A percentile compares a stretch with the other conserved stretches of the same genome.
Conservation (phyloP, 768 basidiomycete species). For the Boletellus ananiceps region DNA sequence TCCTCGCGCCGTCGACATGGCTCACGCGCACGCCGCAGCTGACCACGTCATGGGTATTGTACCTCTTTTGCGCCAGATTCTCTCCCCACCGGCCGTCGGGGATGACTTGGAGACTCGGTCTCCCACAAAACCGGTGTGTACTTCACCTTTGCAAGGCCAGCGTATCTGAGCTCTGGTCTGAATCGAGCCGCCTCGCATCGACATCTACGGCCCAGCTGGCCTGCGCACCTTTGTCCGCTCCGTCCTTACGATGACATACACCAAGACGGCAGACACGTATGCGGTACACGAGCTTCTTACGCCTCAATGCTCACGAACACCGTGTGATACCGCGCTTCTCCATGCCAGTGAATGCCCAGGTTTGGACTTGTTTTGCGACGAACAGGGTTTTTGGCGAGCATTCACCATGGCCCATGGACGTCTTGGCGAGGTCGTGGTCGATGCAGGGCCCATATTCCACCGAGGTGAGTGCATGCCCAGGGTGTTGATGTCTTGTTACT, state of each 20-base stretch:
- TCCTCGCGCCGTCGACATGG: background rate
- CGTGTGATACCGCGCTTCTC: slow-evolving; percentile 45
- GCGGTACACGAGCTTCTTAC: slow-evolving; percentile 75
- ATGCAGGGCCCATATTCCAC: slow-evolving; percentile 74
- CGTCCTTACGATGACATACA: slow-evolving; percentile 63
- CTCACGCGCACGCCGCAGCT: slow-evolving; percentile 33
- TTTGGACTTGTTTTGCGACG: slow-evolving; percentile 47
- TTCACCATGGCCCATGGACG: slow-evolving; percentile 39
- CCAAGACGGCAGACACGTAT: slow-evolving; percentile 56
- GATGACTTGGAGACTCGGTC: slow-evolving; percentile 5
- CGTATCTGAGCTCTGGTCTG: background rate
- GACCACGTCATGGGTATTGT: slow-evolving; percentile 76
- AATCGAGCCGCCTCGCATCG: slow-evolving; percentile 44
- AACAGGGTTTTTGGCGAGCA: slow-evolving; percentile 64
- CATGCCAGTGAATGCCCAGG: slow-evolving; percentile 66
- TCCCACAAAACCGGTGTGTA: slow-evolving; percentile 12
- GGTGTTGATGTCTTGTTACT: background rate
- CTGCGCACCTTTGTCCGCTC: slow-evolving; percentile 70
- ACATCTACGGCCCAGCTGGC: slow-evolving; percentile 79
- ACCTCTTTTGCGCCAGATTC: slow-evolving; percentile 55
- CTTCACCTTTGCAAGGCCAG: background rate
- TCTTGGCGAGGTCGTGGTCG: slow-evolving; percentile 47
- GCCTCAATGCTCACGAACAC: slow-evolving; percentile 46
- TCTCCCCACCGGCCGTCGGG: slow-evolving; percentile 42
- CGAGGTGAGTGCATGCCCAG: slow-evolving; percentile 46